Evolutionary conservation across 176 grass and related monocot species (phyloP).

Genomic region (Cymbopogon citratus): DNA sequence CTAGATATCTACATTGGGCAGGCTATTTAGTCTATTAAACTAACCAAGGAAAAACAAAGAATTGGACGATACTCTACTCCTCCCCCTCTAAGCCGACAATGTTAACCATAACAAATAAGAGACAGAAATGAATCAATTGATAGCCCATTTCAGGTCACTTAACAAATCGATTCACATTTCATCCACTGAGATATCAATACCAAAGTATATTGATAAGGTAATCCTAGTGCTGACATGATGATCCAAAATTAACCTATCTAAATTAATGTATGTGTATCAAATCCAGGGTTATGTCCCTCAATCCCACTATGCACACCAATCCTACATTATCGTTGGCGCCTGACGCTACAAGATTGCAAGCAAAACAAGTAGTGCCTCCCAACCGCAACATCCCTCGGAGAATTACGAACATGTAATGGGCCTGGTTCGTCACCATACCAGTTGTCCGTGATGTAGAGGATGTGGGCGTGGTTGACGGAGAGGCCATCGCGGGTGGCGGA

Average conservation of each 20-base stretch:
- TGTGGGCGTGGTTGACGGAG: slow-evolving; percentile 73
- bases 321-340: not conserved
- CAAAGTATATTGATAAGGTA: not conserved
- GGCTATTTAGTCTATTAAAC: not conserved
- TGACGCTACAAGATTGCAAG: not conserved
- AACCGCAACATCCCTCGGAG: not conserved
- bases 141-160: not conserved
- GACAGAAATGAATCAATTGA: not conserved
- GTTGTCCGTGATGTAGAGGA: slow-evolving; percentile 56
- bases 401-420: not conserved
- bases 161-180: not conserved
- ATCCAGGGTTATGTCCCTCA: not conserved
- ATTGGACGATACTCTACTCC: not conserved
- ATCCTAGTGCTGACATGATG: not conserved
- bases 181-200: not conserved
- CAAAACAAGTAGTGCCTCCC: not conserved
- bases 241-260: not conserved
- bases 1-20: not conserved
- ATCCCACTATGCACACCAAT: not conserved
- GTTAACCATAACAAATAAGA: not conserved
- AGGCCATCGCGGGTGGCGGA: slow-evolving; percentile 41
- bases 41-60: not conserved
- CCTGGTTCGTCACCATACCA: slow-evolving; percentile 50
- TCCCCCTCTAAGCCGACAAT: not conserved
- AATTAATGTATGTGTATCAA: not conserved